Evolutionary conservation across 2,329 filamentous ascomycete genomes (phyloP), one percentile per base, ranked within the genome.

Genomic region (Zalaria obscura): DNA sequence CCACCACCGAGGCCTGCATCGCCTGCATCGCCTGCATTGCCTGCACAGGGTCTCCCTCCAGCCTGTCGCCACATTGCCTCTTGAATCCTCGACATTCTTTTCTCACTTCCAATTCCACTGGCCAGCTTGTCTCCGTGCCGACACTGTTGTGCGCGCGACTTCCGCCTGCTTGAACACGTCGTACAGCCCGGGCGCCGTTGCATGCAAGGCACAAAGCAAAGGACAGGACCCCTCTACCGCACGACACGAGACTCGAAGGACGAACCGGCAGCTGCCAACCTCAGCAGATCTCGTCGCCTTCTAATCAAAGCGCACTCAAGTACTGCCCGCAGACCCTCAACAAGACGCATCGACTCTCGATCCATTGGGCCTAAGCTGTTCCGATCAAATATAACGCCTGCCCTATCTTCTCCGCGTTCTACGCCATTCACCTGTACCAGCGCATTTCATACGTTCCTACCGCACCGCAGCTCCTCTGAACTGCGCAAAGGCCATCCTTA

Each of bases 171-270:
- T n/a, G 7, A 32, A 32, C 42, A 39, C 38, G 41, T 43, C 39
- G 41, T 35, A 38, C 42, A 44, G 32, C 27, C 33, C 35, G 38
- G 35, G 27, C 39, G 41, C 34, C 40, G 42, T 45, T 36, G 43
- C 39, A 47, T 45, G 45, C 45, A 47, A 47, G 45, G 45, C 40
- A 47, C 45, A 38, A 27, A 40, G 39, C 41, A 32, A 43, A 39
- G 40, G 39, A 44, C 42, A 47, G 44, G 43, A 37, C 38, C 42
- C 37, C 42, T 44, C 39, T 38, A 42, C 40, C 37, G 41, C 38
- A 35, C 41, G 41, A 44, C 39, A 36, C 45, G 39, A 38, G 40
- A 47, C 39, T 40, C 35, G 42, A 44, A 38, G 38, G 42, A 34
- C 37, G 34, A 32, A 40, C 34, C 32, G 38, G 27, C 4, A 26